Percentiles rank a stretch among this genome's conserved stretches.
phyloP scores from a whole-genome alignment of 345 rosid genomes.

The Noccaea bulbosa region DNA sequence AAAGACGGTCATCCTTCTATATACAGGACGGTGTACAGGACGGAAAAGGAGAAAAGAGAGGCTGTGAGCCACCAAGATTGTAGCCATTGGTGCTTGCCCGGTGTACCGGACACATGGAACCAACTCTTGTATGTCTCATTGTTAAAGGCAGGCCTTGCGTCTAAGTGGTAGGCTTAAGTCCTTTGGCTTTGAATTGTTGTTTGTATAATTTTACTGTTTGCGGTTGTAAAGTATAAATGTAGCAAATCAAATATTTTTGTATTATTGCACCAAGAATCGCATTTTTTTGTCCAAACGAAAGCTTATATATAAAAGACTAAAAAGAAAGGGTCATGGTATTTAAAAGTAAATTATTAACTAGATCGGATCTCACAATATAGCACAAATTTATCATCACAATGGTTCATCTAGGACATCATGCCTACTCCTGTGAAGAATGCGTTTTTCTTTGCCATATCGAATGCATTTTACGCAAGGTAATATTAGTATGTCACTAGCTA shows the following conservation, averaged over 20 bases:
- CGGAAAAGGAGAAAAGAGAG: conserved; percentile 52
- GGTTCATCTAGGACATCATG: too few species aligned
- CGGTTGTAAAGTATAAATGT: not conserved
- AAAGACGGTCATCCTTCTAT: conserved; percentile 90
- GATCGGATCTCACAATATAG: too few species aligned
- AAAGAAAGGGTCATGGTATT: too few species aligned
- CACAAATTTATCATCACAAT: too few species aligned
- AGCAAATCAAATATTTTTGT: conserved; percentile 16
- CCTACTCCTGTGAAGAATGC: too few species aligned
- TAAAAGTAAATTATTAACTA: too few species aligned
- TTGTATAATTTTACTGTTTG: conserved; percentile 7
- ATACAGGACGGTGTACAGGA: conserved; percentile 60
- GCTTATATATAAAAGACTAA: too few species aligned
- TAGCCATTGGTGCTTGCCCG: conserved; percentile 96
- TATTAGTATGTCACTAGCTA: not conserved
- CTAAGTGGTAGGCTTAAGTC: conserved; percentile 38
- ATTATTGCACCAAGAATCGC: too few species aligned
- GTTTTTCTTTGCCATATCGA: too few species aligned
- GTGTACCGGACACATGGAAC: conserved; percentile 92
- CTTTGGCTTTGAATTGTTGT: conserved; percentile 15
- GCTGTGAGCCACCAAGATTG: conserved; percentile 77
- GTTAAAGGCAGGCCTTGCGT: conserved; percentile 56
- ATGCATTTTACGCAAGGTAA: too few species aligned
- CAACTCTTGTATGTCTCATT: conserved; percentile 73
- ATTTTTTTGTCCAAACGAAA: too few species aligned